These are phyloP conservation scores for Artemisia tridentata DNA, from an alignment of 129 eudicot species.

Conservation along the genomic window DNA sequence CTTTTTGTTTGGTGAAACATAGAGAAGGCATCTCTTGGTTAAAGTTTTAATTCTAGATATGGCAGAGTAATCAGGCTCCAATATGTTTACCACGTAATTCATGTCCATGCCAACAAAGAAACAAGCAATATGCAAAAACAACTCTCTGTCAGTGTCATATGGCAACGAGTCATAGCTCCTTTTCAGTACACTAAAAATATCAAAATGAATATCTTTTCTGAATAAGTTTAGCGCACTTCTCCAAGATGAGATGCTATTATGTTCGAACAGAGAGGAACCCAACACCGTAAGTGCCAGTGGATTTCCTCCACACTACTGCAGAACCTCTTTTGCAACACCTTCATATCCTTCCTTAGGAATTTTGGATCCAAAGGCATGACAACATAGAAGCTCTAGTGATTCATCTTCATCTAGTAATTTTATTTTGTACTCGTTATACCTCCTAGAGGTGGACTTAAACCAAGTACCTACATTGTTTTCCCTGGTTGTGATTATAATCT, in stretches of 20 bases:
- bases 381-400: slow-evolving; percentile 33
- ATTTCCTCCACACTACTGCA: slow-evolving; percentile 28
- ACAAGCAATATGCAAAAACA: slow-evolving; percentile 45
- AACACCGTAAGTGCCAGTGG: slow-evolving; percentile 34
- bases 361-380: slow-evolving; percentile 37
- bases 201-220: neutral
- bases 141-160: slow-evolving; percentile 10
- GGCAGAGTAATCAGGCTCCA: slow-evolving; percentile 22
- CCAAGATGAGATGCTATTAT: slow-evolving; percentile 14
- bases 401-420: slow-evolving; percentile 11
- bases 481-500: slow-evolving; percentile 37
- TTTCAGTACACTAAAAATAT: neutral
- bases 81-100: slow-evolving; percentile 6
- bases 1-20: slow-evolving; percentile 10
- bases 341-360: neutral
- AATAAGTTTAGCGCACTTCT: slow-evolving; percentile 20
- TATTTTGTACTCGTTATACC: slow-evolving; percentile 11
- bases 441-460: neutral
- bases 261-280: slow-evolving; percentile 27
- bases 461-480: neutral
- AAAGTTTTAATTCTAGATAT: slow-evolving; percentile 9
- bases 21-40: slow-evolving; percentile 8
- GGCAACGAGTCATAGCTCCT: slow-evolving; percentile 26
- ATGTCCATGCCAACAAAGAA: slow-evolving; percentile 26
- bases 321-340: slow-evolving; percentile 9